Base-by-base conservation (phyloP, 345 rosid genomes). In the Pseudoturritis turrita region DNA sequence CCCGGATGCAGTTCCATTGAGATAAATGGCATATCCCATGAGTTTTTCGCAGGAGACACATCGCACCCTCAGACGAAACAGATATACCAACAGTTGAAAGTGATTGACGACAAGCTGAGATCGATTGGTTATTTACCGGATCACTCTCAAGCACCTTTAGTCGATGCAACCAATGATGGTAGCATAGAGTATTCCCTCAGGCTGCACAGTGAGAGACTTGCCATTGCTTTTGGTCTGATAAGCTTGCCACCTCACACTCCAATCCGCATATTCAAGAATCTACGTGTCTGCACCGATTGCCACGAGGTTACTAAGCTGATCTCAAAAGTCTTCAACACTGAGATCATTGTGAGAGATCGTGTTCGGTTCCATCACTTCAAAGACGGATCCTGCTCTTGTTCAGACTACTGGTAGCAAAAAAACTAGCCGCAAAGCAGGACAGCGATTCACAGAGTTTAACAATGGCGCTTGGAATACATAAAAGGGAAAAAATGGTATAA, bases 1-100 rank as follows among this genome's bases (percentile, higher is more conserved):
- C 98, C 96, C 0, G 98, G 98, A 11, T 92, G 98, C 62, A 92
- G 96, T 73, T 84, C 79, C 51, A 83, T 88, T 25, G 98, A 92
- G 79, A 75, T 90, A n/a, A 72, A 81, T 33, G 96, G 96, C 26
- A 31, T 77, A 31, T 41, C 80, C 15, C 96, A 92, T n/a, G 91
- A 92, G 71, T 83, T 92, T 46, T 92, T 88, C 15, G 87, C 96
- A 0, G 98, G 96, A 68, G 98, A 90, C 74, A 86, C 91, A 0
- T 81, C 88, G 9, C 96, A 90, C 60, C 90, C 96, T 36, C 80
- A 68, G 37, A 83, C 92, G 0, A 76, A 78, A 46, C 80, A 88
- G 56, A 85, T 90, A 28, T 92, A 87, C 60, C 70, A 71, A 71
- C 67, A 84, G 68, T 74, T 90, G 73, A 68, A 79, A 5, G 79